phyloP scores from a whole-genome alignment of 495 filamentous ascomycete species.

The Beverwykella pulmonaria region DNA sequence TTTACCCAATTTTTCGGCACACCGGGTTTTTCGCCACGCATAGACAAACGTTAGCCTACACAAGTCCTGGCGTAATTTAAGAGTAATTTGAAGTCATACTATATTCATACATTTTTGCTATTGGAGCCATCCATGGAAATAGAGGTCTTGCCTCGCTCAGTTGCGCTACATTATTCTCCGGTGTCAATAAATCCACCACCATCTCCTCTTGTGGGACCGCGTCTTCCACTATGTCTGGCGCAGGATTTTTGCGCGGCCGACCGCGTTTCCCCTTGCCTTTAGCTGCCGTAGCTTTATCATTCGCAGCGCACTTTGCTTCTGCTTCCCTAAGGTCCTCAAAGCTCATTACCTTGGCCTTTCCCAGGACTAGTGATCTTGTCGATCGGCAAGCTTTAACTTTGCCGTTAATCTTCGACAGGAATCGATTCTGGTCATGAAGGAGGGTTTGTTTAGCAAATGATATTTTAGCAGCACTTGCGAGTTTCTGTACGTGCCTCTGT shows the following conservation, averaged over 20 bases:
- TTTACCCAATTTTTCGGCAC: too few relatives aligned
- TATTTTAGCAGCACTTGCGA: slow-evolving; percentile 10
- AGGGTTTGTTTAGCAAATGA: slow-evolving; percentile 9
- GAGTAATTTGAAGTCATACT: too few relatives aligned
- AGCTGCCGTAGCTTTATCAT: slow-evolving; percentile 9
- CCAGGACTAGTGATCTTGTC: not conserved
- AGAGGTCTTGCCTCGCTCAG: not conserved
- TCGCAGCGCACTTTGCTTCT: slow-evolving; percentile 7
- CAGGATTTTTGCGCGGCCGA: slow-evolving; percentile 1
- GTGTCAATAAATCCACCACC: not conserved
- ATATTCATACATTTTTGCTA: slow-evolving; percentile 1
- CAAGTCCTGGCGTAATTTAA: too few relatives aligned
- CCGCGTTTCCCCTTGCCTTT: slow-evolving; percentile 13
- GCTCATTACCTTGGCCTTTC: slow-evolving; percentile 1
- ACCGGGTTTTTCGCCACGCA: too few relatives aligned
- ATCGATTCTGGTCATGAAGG: slow-evolving; percentile 3
- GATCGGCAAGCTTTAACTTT: slow-evolving; percentile 4
- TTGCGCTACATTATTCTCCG: not conserved
- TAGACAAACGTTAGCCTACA: too few relatives aligned
- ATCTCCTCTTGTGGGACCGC: not conserved
- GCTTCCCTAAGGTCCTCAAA: slow-evolving; percentile 12
- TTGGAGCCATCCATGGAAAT: not conserved
- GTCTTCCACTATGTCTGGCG: slow-evolving; percentile 1
- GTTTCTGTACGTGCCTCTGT: slow-evolving; percentile 11
- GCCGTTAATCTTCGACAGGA: not conserved